These are phyloP conservation scores for Magnaporthales sp. DNA, from an alignment of 2,329 filamentous ascomycete genomes.

Conservation along the genomic window DNA sequence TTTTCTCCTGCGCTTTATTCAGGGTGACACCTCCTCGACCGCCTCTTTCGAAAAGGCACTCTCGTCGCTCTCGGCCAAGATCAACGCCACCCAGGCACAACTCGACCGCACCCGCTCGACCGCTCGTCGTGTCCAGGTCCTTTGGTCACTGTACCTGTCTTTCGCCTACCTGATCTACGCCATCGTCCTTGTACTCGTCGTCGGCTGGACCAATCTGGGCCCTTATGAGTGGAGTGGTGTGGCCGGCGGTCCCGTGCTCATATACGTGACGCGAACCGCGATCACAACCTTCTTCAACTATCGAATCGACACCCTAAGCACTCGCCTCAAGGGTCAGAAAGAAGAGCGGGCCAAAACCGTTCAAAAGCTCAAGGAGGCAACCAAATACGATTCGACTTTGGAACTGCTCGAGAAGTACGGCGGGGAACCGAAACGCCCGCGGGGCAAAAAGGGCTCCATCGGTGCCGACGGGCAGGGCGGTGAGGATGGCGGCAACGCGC, in stretches of 20 bases:
- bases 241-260: constrained; percentile 70
- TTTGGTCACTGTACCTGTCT: constrained; percentile 83
- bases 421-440: constrained; percentile 37
- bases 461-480: constrained; percentile 4
- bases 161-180: constrained; percentile 86
- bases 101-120: constrained; percentile 66
- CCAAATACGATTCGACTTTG: constrained; percentile 91
- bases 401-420: constrained; percentile 93
- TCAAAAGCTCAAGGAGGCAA: constrained; percentile 87
- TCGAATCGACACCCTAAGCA: constrained; percentile 61
- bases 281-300: constrained; percentile 71
- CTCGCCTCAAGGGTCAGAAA: constrained; percentile 64
- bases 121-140: constrained; percentile 69
- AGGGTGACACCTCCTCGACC: constrained; percentile 75
- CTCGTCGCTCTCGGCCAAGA: constrained; percentile 72
- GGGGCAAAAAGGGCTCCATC: constrained; percentile 10
- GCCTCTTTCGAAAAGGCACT: constrained; percentile 91
- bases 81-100: constrained; percentile 61
- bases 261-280: constrained; percentile 62
- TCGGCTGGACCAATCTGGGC: constrained; percentile 75
- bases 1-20: constrained; percentile 3
- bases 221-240: constrained; percentile 70
- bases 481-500: constrained; percentile 10
- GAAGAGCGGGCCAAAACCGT: constrained; percentile 80
- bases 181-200: constrained; percentile 73